These are phyloP conservation scores for Salix dunnii DNA, from an alignment of 345 rosid species.

Conservation along the genomic window DNA sequence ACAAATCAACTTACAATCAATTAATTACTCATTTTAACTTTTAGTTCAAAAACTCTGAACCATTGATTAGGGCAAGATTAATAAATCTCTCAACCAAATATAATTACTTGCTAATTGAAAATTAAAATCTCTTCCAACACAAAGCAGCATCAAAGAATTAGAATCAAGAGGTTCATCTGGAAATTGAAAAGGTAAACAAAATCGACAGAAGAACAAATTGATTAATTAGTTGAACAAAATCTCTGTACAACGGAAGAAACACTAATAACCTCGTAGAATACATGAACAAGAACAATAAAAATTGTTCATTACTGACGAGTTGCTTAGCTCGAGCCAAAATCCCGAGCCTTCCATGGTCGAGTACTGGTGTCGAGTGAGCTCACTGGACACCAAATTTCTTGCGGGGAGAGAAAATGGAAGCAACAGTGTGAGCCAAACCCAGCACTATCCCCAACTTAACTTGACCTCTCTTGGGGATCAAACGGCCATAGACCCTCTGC, in stretches of 20 bases:
- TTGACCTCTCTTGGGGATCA: conserved; percentile 49
- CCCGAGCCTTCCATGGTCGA: background rate
- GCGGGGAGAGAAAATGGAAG: conserved; percentile 36
- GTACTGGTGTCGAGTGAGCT: background rate
- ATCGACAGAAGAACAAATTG: background rate
- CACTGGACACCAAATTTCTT: background rate
- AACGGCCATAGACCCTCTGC: conserved; percentile 16
- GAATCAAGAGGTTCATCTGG: background rate
- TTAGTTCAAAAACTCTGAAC: too few species aligned
- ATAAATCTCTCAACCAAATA: too few species aligned
- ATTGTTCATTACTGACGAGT: background rate
- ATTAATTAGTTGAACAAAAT: background rate
- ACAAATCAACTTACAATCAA: too few species aligned
- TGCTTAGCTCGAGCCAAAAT: background rate
- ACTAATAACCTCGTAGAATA: background rate
- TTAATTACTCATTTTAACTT: too few species aligned
- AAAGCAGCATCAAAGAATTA: background rate
- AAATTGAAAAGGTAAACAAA: background rate
- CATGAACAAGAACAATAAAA: background rate
- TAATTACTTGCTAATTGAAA: too few species aligned
- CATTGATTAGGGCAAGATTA: too few species aligned
- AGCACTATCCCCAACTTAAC: conserved; percentile 41
- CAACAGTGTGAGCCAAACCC: conserved; percentile 47
- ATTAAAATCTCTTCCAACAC: background rate
- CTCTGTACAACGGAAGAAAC: background rate